Evolutionary conservation across 2,329 filamentous ascomycete species (phyloP).

Genomic region (Sporothrix dimorphospora): DNA sequence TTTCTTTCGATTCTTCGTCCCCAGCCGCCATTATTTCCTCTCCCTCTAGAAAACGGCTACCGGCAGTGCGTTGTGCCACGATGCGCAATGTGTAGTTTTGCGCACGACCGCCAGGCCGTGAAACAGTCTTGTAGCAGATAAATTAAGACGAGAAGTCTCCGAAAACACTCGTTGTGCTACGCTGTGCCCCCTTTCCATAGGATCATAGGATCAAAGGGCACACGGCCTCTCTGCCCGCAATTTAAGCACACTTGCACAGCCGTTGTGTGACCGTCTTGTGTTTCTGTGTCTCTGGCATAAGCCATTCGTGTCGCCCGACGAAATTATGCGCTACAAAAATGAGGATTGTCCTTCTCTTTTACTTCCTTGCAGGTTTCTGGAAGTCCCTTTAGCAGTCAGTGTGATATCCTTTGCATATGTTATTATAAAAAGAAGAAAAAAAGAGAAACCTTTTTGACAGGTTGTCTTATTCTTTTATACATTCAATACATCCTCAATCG

Average conservation of each 20-base stretch:
- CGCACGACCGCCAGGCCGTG: not conserved
- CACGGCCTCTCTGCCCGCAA: not conserved
- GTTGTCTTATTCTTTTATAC: too few species aligned
- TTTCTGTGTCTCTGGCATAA: not conserved
- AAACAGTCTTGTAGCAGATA: constrained; percentile 17
- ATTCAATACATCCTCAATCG: too few species aligned
- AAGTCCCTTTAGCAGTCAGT: too few species aligned
- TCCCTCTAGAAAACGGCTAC: not conserved
- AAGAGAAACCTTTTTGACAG: not conserved
- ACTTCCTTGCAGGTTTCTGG: not conserved
- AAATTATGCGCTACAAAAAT: not conserved
- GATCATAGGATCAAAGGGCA: not conserved
- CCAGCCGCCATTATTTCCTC: not conserved
- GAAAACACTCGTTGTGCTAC: too few species aligned
- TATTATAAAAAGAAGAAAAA: too few species aligned
- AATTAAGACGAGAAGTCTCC: not conserved
- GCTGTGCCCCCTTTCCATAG: not conserved
- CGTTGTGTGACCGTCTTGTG: not conserved
- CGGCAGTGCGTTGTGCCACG: not conserved
- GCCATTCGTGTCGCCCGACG: not conserved
- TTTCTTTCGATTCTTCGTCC: not conserved
- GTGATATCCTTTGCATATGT: too few species aligned
- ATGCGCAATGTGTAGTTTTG: not conserved
- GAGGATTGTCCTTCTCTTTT: not conserved
- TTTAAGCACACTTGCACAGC: not conserved